Conservation (phyloP, 345 rosid species). For the Cardamine occulta region DNA sequence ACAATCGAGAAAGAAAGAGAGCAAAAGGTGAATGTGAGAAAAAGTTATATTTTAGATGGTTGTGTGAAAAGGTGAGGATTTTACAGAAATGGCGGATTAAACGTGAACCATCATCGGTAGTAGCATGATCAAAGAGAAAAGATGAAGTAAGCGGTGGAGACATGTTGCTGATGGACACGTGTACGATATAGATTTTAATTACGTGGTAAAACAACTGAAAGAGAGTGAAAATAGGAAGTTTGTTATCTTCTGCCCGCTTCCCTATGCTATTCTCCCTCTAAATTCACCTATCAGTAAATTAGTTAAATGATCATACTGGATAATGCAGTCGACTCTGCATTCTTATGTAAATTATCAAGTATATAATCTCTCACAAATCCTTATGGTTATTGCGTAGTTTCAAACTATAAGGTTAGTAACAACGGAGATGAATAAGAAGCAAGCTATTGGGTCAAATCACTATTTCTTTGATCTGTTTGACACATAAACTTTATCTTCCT, state of each 20-base stretch:
- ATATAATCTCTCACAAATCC: neutral
- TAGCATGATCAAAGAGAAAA: conserved; percentile 17
- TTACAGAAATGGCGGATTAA: conserved; percentile 36
- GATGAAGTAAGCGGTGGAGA: neutral
- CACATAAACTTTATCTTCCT: neutral
- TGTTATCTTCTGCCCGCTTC: conserved; percentile 64
- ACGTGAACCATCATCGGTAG: conserved; percentile 16
- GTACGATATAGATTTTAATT: neutral
- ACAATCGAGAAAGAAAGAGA: neutral
- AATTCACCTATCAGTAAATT: neutral
- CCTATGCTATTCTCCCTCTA: conserved; percentile 50
- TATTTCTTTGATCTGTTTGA: neutral
- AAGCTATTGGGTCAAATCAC: neutral
- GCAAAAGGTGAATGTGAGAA: neutral
- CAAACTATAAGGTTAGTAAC: neutral
- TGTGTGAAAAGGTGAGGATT: neutral
- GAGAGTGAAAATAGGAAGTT: conserved; percentile 8
- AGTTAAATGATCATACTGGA: neutral
- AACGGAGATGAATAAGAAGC: neutral
- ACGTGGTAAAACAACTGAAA: conserved; percentile 32
- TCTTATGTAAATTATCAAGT: no score
- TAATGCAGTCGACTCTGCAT: neutral
- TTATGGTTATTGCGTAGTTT: neutral
- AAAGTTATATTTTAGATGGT: neutral
- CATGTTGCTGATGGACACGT: conserved; percentile 16